Evolutionary conservation across 2,329 filamentous ascomycete genomes (phyloP), one percentile per base, ranked within the genome.

Genomic region (Ophiostoma novo-ulmi): DNA sequence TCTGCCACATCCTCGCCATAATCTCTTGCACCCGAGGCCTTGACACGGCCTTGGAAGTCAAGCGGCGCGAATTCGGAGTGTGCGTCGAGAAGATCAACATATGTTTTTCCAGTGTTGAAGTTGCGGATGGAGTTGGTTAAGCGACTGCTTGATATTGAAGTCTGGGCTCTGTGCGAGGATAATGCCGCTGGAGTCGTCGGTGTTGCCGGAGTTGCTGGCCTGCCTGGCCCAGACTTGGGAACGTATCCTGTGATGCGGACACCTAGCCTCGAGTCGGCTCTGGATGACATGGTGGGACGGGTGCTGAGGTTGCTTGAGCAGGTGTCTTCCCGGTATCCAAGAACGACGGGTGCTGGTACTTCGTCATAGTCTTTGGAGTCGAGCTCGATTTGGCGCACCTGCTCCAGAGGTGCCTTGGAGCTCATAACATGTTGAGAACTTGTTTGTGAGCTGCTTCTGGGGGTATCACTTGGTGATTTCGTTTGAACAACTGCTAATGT

Each of bases 1-100:
- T 89, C 86, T 1, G 87, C 87, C 1, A 89, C 86, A 75, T 89
- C 87, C 76, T 90, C 88, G n/a, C 85, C 87, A 74, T 87, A 89
- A 68, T 85, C 83, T 63, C 82, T 81, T 0, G 80, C 79, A 1
- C 86, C 86, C 0, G 84, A 76, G 0, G 86, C 85, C 70, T 82
- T 77, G 2, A 87, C 74, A 20, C 85, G 80, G 11, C 79, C 79
- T 67, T 79, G 78, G 73, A 87, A 87, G 72, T 85, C 81, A 1
- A 80, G 78, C 0, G 82, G 81, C 38, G 77, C 82, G 55, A 88
- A 79, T 36, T 81, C 83, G 0, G 85, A 84, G 72, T 86, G 84
- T 0, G 86, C 87, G 73, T 89, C 87, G 2, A 89, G 79, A 0
- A 89, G 76, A 73, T 89, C 86, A 66, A 88, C 81, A 70, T 82